These are phyloP conservation scores for Pezizomycotina sp. DNA, from an alignment of 2,329 filamentous ascomycete species.

Conservation along the genomic window DNA sequence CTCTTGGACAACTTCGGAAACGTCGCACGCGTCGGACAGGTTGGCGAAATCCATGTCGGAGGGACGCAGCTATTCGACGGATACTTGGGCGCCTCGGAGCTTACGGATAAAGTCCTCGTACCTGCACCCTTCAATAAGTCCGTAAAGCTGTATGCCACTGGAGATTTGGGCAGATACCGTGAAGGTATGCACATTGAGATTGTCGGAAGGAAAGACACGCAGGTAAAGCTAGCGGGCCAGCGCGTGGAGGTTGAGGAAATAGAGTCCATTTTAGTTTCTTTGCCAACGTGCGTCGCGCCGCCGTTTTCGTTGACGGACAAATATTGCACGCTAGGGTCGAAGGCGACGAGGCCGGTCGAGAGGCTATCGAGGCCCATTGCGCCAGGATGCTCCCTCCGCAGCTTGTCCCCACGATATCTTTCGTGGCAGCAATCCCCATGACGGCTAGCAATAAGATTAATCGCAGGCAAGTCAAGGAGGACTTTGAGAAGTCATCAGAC, in stretches of 20 bases:
- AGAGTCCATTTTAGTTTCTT: no score
- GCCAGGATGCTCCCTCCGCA: neutral
- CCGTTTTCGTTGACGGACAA: no score
- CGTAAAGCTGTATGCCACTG: neutral
- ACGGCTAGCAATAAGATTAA: neutral
- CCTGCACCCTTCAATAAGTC: no score
- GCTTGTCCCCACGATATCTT: neutral
- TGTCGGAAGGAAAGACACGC: neutral
- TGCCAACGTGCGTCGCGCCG: no score
- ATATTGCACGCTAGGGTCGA: no score
- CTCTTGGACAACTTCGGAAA: constrained; percentile 31
- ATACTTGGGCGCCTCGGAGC: constrained; percentile 30
- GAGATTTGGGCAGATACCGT: neutral
- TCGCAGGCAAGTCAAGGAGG: neutral
- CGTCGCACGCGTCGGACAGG: no score
- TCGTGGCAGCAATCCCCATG: neutral
- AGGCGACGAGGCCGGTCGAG: no score
- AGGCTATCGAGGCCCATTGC: neutral
- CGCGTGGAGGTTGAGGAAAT: constrained; percentile 1
- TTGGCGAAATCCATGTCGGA: no score
- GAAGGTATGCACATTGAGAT: neutral
- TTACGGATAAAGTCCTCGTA: constrained; percentile 28
- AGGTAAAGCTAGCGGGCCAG: neutral
- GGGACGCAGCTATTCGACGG: constrained; percentile 29
- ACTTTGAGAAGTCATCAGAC: no score